A percentile compares a stretch with the other conserved stretches of the same genome.
Evolutionary conservation across 1,139 yeast species (phyloP).

Genomic region (Waltiozyma sp.): DNA sequence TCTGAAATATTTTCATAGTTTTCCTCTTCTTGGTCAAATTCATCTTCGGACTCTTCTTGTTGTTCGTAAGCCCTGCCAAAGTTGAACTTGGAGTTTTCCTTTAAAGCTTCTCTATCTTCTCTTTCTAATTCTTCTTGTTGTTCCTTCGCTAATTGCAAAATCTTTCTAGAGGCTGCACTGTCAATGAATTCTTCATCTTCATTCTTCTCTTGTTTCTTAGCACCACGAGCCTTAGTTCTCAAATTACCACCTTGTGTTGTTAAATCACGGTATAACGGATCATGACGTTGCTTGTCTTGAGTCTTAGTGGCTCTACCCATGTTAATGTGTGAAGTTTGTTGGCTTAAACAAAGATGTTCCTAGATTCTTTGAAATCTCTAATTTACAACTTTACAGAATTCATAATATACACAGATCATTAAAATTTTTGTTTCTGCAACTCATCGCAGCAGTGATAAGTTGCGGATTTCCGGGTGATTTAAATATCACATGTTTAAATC

Average conservation of each 20-base stretch:
- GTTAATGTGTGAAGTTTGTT: not conserved
- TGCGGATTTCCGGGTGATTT: not conserved
- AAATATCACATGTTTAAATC: not conserved
- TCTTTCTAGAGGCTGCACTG: slow-evolving; percentile 74
- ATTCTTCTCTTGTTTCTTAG: slow-evolving; percentile 23
- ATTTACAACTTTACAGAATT: not conserved
- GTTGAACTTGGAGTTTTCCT: slow-evolving; percentile 17
- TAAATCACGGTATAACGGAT: slow-evolving; percentile 70
- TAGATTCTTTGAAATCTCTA: too few relatives aligned
- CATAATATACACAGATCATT: not conserved
- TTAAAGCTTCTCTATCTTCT: slow-evolving; percentile 37
- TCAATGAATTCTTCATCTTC: slow-evolving; percentile 62
- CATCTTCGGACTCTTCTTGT: slow-evolving; percentile 26
- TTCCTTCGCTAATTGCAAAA: slow-evolving; percentile 76
- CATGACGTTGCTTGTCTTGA: slow-evolving; percentile 49
- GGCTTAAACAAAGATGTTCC: not conserved
- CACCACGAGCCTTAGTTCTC: slow-evolving; percentile 28
- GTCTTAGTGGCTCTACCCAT: slow-evolving; percentile 59
- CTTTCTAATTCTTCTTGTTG: slow-evolving; percentile 81
- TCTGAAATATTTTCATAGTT: slow-evolving; percentile 26
- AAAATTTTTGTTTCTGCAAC: not conserved
- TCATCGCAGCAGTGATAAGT: not conserved
- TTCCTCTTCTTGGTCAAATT: slow-evolving; percentile 28
- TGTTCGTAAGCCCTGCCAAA: slow-evolving; percentile 21
- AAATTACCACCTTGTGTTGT: slow-evolving; percentile 64